Evolutionary conservation across 139 green algal species (phyloP).

Genomic region (Chlamydomonas schloesseri): DNA sequence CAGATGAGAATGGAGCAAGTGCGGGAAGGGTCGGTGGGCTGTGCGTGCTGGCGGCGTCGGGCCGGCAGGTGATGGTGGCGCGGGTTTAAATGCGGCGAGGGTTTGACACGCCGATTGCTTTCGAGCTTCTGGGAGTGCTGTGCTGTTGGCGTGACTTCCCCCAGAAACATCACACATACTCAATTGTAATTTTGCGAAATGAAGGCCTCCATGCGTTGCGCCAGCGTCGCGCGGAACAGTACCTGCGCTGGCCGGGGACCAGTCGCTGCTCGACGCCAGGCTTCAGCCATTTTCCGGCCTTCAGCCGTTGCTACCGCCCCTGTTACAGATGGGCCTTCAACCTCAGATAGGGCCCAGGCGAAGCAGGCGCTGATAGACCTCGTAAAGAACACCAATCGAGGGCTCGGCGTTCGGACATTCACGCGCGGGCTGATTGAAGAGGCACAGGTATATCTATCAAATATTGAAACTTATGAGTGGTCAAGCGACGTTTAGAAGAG

Average conservation of each 20-base stretch:
- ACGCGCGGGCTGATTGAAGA: slow-evolving; percentile 40
- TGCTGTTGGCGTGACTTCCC: too few species aligned
- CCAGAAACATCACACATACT: too few species aligned
- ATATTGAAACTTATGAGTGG: too few species aligned
- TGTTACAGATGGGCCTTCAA: background rate
- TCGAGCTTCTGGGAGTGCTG: too few species aligned
- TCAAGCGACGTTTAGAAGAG: too few species aligned
- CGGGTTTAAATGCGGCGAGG: background rate
- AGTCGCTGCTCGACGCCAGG: too few species aligned
- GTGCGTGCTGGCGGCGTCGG: background rate
- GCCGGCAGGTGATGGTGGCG: background rate
- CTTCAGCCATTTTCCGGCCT: background rate
- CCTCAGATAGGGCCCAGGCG: background rate
- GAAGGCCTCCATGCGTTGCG: too few species aligned
- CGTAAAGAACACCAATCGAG: slow-evolving; percentile 1
- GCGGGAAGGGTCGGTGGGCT: background rate
- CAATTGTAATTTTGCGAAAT: too few species aligned
- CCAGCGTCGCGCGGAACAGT: background rate
- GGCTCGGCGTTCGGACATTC: slow-evolving; percentile 3
- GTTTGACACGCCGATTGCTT: background rate
- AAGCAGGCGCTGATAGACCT: background rate
- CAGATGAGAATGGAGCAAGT: too few species aligned
- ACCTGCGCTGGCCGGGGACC: background rate
- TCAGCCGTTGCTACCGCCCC: background rate
- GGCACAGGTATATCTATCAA: slow-evolving; percentile 25